These are phyloP conservation scores for Aspergillus ustus DNA, from an alignment of 2,329 filamentous ascomycete species.

Conservation along the genomic window DNA sequence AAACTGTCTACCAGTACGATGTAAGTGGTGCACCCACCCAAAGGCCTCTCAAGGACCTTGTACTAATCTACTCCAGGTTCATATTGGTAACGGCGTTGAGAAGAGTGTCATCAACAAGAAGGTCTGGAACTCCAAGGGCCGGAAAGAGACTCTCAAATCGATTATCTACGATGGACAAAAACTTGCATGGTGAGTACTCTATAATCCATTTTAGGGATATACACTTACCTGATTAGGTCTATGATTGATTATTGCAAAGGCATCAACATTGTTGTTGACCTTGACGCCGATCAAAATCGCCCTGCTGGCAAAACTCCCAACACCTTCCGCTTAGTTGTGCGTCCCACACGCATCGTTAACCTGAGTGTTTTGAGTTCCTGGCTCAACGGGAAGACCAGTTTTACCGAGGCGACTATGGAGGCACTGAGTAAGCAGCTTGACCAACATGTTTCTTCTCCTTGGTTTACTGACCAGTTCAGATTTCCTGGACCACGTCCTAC, in stretches of 20 bases:
- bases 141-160: constrained; percentile 62
- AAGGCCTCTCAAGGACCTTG: neutral
- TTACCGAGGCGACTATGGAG: constrained; percentile 72
- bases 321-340: constrained; percentile 65
- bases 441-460: neutral
- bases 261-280: constrained; percentile 66
- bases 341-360: constrained; percentile 69
- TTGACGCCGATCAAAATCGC: constrained; percentile 69
- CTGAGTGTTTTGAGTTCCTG: constrained; percentile 70
- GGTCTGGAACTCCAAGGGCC: constrained; percentile 70
- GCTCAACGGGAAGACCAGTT: constrained; percentile 62
- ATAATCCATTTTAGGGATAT: constrained; percentile 35
- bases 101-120: constrained; percentile 73
- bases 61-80: constrained; percentile 56
- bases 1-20: constrained; percentile 80
- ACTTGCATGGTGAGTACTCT: constrained; percentile 73
- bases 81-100: constrained; percentile 65
- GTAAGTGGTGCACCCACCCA: constrained; percentile 56
- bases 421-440: constrained; percentile 66
- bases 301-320: constrained; percentile 48
- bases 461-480: constrained; percentile 45
- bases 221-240: constrained; percentile 40
- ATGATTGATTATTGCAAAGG: constrained; percentile 46
- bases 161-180: constrained; percentile 85
- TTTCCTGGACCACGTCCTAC: constrained; percentile 87